phyloP scores from a whole-genome alignment of 2,329 filamentous ascomycete genomes.

The Neospermospora avenae region DNA sequence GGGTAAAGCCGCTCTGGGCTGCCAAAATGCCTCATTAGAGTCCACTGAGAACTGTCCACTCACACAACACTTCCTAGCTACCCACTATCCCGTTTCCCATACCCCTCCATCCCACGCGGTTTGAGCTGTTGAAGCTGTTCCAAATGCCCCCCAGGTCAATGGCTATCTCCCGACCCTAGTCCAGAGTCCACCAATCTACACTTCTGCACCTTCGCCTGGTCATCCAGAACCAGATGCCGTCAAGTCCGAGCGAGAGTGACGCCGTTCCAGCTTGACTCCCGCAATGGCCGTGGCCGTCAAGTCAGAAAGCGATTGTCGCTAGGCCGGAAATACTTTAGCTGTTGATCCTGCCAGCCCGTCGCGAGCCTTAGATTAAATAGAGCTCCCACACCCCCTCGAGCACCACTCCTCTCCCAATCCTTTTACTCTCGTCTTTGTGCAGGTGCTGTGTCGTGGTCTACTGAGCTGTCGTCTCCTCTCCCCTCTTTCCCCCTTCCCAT shows the following conservation, averaged over 20 bases:
- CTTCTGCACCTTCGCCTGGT: background rate
- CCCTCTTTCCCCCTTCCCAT: background rate
- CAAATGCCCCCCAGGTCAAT: background rate
- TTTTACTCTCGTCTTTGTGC: slow-evolving; percentile 11
- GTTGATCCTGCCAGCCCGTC: slow-evolving; percentile 8
- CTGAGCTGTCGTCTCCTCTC: background rate
- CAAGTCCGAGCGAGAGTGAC: slow-evolving; percentile 17
- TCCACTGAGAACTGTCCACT: background rate
- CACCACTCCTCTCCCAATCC: background rate
- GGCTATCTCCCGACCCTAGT: background rate
- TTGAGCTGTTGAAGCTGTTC: too few relatives aligned
- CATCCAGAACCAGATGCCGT: slow-evolving; percentile 1
- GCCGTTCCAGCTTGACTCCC: slow-evolving; percentile 5
- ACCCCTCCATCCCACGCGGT: slow-evolving; percentile 4
- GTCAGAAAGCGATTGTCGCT: slow-evolving; percentile 8
- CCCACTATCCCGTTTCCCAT: background rate
- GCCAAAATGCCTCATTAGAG: slow-evolving; percentile 16
- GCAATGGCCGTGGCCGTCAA: slow-evolving; percentile 9
- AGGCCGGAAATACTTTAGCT: slow-evolving; percentile 2
- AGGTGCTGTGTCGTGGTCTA: slow-evolving; percentile 1
- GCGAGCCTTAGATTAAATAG: slow-evolving; percentile 9
- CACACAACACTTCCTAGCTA: background rate
- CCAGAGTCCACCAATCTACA: background rate
- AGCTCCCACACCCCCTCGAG: slow-evolving; percentile 4
- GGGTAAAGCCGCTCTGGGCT: slow-evolving; percentile 5